Conservation (phyloP, 805 yeast genomes). For the Candida berthetii region DNA sequence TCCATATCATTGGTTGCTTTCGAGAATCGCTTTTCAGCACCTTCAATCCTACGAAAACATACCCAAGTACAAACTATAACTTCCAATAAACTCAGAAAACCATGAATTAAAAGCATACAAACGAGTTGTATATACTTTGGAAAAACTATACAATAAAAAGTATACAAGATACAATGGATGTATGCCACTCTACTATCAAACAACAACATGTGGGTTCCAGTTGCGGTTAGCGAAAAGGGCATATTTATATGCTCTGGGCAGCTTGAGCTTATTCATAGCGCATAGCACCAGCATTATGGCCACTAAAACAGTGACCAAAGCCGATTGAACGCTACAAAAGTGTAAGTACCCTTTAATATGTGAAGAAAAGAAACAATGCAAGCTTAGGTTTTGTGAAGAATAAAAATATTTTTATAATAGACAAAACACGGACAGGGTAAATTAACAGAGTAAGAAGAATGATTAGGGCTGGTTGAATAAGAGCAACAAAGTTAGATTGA, state of each 20-base stretch:
- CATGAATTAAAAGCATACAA: too few relatives aligned
- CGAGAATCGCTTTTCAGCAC: too few relatives aligned
- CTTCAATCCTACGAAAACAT: too few relatives aligned
- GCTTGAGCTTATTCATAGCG: slow-evolving; percentile 8
- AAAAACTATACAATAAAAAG: too few relatives aligned
- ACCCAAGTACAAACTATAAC: too few relatives aligned
- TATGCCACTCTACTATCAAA: slow-evolving; percentile 26
- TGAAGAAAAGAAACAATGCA: neutral
- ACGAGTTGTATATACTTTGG: too few relatives aligned
- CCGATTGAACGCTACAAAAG: neutral
- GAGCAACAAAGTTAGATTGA: neutral
- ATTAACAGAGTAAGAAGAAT: neutral
- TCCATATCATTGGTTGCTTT: too few relatives aligned
- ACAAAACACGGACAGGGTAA: neutral
- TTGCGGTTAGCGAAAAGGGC: slow-evolving; percentile 29
- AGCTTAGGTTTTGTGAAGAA: neutral
- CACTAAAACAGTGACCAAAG: neutral
- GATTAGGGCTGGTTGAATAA: too few relatives aligned
- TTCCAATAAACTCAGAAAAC: too few relatives aligned
- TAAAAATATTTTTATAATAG: neutral
- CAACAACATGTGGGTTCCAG: slow-evolving; percentile 24
- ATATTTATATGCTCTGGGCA: slow-evolving; percentile 7
- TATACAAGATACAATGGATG: slow-evolving; percentile 7
- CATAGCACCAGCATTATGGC: neutral
- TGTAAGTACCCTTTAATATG: neutral